A percentile compares a stretch with the other conserved stretches of the same genome.
phyloP scores from a whole-genome alignment of 352 stramenopile genomes.

The Pythium scleroteichum region DNA sequence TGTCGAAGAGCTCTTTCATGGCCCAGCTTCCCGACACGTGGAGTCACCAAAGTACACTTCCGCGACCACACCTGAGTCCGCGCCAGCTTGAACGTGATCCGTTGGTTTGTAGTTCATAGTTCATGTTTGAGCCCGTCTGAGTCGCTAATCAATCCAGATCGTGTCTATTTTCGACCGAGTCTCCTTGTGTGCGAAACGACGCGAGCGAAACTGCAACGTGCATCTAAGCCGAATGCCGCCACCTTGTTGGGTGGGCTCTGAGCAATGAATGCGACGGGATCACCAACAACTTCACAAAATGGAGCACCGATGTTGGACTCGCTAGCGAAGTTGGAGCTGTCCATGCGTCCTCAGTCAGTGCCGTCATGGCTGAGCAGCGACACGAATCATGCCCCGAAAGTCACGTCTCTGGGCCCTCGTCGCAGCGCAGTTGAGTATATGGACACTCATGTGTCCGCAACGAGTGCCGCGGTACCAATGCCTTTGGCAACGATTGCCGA shows the following conservation, averaged over 20 bases:
- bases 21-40: not conserved
- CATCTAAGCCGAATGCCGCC: not conserved
- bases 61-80: not conserved
- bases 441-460: slow-evolving; percentile 27
- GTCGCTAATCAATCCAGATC: not conserved
- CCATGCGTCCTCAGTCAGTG: slow-evolving; percentile 70
- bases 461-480: not conserved
- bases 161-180: not conserved
- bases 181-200: slow-evolving; percentile 6
- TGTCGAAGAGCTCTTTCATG: slow-evolving; percentile 37
- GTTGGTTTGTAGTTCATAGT: not conserved
- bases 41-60: slow-evolving; percentile 15
- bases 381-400: slow-evolving; percentile 64
- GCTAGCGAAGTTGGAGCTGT: slow-evolving; percentile 66
- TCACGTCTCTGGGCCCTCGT: slow-evolving; percentile 53
- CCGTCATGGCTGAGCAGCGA: slow-evolving; percentile 76
- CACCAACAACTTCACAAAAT: not conserved
- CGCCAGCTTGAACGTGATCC: not conserved
- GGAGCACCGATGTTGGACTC: slow-evolving; percentile 50
- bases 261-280: slow-evolving; percentile 9
- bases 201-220: slow-evolving; percentile 8
- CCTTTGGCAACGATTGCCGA: slow-evolving; percentile 20
- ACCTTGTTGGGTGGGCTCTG: not conserved
- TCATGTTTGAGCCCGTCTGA: not conserved
- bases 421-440: slow-evolving; percentile 56